phyloP scores from a whole-genome alignment of 768 basidiomycete genomes.

The Piloderma croceum region DNA sequence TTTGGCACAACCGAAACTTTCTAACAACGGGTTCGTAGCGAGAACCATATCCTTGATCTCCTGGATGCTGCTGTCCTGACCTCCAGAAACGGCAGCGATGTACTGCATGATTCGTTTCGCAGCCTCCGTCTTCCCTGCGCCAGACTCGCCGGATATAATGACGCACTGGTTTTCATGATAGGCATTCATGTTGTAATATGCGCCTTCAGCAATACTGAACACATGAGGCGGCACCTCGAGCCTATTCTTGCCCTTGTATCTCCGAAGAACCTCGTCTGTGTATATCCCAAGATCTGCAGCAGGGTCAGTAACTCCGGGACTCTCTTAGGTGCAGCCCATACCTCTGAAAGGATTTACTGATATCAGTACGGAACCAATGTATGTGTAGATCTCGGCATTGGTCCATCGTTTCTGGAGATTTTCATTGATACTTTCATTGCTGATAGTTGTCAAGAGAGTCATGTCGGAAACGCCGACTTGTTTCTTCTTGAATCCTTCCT shows the following conservation, averaged over 20 bases:
- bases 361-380: slow-evolving; percentile 96
- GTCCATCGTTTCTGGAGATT: slow-evolving; percentile 96
- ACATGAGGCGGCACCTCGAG: slow-evolving; percentile 98
- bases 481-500: slow-evolving; percentile 99
- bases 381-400: slow-evolving; percentile 96
- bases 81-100: slow-evolving; percentile 93
- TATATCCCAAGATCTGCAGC: slow-evolving; percentile 91
- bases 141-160: slow-evolving; percentile 98
- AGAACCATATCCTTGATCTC: slow-evolving; percentile 99
- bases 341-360: slow-evolving; percentile 99
- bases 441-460: slow-evolving; percentile 94
- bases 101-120: slow-evolving; percentile 99
- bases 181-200: slow-evolving; percentile 99
- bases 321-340: slow-evolving; percentile 25
- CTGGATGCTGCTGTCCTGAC: slow-evolving; percentile 84
- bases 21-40: slow-evolving; percentile 93
- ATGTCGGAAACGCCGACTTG: slow-evolving; percentile 97
- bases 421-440: slow-evolving; percentile 96
- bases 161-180: slow-evolving; percentile 99
- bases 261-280: slow-evolving; percentile 78
- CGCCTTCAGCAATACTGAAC: slow-evolving; percentile 92
- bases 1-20: slow-evolving; percentile 99
- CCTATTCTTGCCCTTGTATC: slow-evolving; percentile 94
- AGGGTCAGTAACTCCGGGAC: slow-evolving; percentile 6
- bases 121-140: slow-evolving; percentile 98